phyloP scores from a whole-genome alignment of 176 grass and related monocot genomes.

The Melocanna baccifera region DNA sequence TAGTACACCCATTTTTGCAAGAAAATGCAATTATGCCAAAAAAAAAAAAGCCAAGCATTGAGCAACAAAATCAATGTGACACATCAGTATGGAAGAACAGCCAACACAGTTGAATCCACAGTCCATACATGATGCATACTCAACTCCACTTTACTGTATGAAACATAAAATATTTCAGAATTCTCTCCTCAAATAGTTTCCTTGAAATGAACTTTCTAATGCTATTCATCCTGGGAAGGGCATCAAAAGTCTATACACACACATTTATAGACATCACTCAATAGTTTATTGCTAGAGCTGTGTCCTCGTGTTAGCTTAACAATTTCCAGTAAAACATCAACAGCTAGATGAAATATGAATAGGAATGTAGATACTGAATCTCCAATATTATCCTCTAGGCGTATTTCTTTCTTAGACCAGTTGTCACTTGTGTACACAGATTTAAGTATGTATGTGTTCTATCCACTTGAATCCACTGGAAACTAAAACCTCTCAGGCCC shows the following conservation, averaged over 20 bases:
- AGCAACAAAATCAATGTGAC: background rate
- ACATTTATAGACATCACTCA: background rate
- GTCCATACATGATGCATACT: background rate
- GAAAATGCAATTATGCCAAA: slow-evolving; percentile 18
- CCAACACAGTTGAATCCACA: background rate
- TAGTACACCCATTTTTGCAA: background rate
- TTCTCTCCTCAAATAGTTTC: background rate
- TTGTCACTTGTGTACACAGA: background rate
- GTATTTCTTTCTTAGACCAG: background rate
- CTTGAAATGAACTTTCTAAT: background rate
- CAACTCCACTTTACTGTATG: background rate
- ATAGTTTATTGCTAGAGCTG: background rate
- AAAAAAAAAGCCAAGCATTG: background rate
- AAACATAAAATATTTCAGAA: background rate
- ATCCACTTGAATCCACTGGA: background rate
- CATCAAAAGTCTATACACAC: background rate
- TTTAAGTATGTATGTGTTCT: background rate
- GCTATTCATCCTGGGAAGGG: background rate
- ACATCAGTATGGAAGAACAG: background rate
- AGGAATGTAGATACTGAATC: background rate
- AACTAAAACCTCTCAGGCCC: background rate
- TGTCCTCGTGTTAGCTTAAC: background rate
- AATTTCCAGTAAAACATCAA: background rate
- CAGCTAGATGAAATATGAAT: background rate
- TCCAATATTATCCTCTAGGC: background rate